Conservation (phyloP, 768 basidiomycete genomes). For the Cubamyces sp. region DNA sequence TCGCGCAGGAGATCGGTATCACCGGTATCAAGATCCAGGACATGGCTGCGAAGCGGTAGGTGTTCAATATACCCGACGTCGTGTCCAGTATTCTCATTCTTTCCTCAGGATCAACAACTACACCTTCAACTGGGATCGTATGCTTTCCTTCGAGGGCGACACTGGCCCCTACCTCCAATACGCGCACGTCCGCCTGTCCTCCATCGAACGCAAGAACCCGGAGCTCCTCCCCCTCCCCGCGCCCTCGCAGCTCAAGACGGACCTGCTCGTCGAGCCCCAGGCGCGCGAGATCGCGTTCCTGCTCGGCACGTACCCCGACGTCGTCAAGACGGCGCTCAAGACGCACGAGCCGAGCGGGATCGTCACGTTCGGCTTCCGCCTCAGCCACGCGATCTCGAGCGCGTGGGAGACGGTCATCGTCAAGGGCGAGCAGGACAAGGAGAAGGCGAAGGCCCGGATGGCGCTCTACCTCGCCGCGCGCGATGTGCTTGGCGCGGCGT, state of each 20-base stretch:
- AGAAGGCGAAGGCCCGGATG: slow-evolving; percentile 81
- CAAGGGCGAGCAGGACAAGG: slow-evolving; percentile 75
- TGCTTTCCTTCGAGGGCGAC: slow-evolving; percentile 96
- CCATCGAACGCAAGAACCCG: slow-evolving; percentile 91
- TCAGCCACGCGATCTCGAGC: slow-evolving; percentile 86
- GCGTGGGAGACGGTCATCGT: slow-evolving; percentile 93
- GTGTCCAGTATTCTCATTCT: neutral
- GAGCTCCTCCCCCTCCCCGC: slow-evolving; percentile 78
- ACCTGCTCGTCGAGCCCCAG: slow-evolving; percentile 70
- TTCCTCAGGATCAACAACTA: slow-evolving; percentile 87
- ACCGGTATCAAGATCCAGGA: slow-evolving; percentile 98
- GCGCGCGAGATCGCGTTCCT: slow-evolving; percentile 86
- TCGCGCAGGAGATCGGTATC: slow-evolving; percentile 85
- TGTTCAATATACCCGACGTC: neutral
- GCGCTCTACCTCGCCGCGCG: slow-evolving; percentile 88
- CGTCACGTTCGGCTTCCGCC: slow-evolving; percentile 86
- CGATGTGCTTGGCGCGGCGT: slow-evolving; percentile 86
- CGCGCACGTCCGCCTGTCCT: slow-evolving; percentile 90
- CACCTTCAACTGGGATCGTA: slow-evolving; percentile 91
- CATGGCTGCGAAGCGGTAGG: slow-evolving; percentile 90
- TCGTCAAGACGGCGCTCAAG: slow-evolving; percentile 83
- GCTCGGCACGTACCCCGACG: slow-evolving; percentile 90
- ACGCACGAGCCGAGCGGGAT: slow-evolving; percentile 89
- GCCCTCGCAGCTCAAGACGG: slow-evolving; percentile 67
- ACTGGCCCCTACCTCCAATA: slow-evolving; percentile 97